Percentiles rank a stretch among this genome's conserved stretches.
These are phyloP conservation scores for Hanseniaspora sp. DNA, from an alignment of 1,139 yeast genomes.

Conservation along the genomic window DNA sequence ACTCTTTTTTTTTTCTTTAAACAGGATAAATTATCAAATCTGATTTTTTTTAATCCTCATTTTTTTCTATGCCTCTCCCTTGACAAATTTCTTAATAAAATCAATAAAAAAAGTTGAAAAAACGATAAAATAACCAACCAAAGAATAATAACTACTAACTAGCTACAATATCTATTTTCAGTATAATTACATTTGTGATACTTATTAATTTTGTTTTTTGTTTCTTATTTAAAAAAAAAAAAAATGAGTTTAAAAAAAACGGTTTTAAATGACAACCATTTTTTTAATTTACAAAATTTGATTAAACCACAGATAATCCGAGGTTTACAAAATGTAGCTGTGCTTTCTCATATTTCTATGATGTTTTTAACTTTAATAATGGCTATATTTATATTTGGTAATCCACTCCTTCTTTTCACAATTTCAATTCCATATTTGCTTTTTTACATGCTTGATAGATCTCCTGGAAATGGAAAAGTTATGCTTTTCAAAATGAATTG, in stretches of 20 bases:
- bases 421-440: conserved; percentile 40
- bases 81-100: no score
- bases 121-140: no score
- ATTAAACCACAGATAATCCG: conserved; percentile 37
- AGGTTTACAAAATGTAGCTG: conserved; percentile 58
- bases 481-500: conserved; percentile 57
- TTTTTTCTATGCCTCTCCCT: no score
- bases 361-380: conserved; percentile 50
- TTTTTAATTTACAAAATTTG: conserved; percentile 30
- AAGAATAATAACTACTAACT: no score
- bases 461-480: conserved; percentile 19
- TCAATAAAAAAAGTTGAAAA: no score
- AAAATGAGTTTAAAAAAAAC: background rate
- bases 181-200: no score
- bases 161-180: no score
- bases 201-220: background rate
- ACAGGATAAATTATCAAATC: no score
- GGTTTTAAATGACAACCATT: background rate
- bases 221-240: background rate
- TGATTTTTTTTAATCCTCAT: no score
- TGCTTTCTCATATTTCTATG: conserved; percentile 66
- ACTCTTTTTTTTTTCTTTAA: no score
- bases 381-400: conserved; percentile 49
- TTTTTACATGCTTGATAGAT: conserved; percentile 35
- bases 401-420: conserved; percentile 62